Base-by-base conservation (phyloP, 2,329 filamentous ascomycete species). In the Keithomyces neogunnii region DNA sequence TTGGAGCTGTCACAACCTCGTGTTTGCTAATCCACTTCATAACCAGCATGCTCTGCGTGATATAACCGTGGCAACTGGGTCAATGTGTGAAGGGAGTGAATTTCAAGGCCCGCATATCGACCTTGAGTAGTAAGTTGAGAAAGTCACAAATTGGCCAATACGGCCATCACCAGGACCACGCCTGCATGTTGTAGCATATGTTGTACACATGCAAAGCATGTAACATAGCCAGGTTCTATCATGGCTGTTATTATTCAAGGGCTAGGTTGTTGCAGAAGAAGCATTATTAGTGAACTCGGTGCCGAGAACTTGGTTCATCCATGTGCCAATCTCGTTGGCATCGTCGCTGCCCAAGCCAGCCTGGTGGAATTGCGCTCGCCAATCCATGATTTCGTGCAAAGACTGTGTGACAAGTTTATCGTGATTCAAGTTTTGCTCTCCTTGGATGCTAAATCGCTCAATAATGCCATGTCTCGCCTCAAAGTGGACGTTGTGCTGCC, bases 391-490 rank as follows among this genome's bases (percentile, higher is more conserved):
- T 35, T 64, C 53, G 32, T 59, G 54, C 8, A 62, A 30, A 0
- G 52, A 46, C 1, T 4, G 30, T 6, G 48, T 43, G 2, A 53
- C 40, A 2, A 60, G 30, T 3, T 31, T 26, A 0, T 33, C 30
- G 5, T 48, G 31, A 13, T 44, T 33, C 11, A 54, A 35, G 9
- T 28, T 13, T n/a, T 55, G 44, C 2, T 42, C 33, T 4, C 57
- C 59, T 29, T 61, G 57, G n/a, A 70, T 51, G 0, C 48, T 50
- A 47, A 72, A 61, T 1, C 60, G 57, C 5, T 70, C 65, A 35
- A 73, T 54, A 9, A 66, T 48, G 13, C 70, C 70, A 31, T 72
- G 67, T 13, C 62, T 65, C 38, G 68, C 62, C 44, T 69, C 64
- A 53, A 73, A 66, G 19, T 58, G 57, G 13, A 73, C 52, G 29